These are phyloP conservation scores for Pseudohalonectria lignicola DNA, from an alignment of 2,329 filamentous ascomycete genomes.

Conservation along the genomic window DNA sequence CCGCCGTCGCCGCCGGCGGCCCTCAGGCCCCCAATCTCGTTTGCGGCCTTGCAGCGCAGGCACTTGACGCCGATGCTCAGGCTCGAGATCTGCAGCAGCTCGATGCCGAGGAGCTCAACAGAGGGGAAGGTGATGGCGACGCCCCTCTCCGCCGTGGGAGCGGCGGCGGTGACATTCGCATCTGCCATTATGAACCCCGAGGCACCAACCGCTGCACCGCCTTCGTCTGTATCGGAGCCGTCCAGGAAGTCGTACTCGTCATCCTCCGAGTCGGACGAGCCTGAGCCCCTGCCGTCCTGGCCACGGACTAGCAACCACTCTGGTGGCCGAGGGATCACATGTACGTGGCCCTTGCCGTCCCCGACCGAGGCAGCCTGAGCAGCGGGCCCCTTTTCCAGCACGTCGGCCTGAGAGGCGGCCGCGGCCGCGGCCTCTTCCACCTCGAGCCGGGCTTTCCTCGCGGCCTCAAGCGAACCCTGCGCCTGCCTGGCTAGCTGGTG, in stretches of 20 bases:
- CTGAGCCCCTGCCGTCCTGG: too few relatives aligned
- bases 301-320: too few relatives aligned
- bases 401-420: neutral
- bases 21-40: slow-evolving; percentile 58
- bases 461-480: slow-evolving; percentile 11
- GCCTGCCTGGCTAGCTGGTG: slow-evolving; percentile 52
- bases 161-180: slow-evolving; percentile 9
- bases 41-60: slow-evolving; percentile 62
- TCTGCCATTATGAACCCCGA: slow-evolving; percentile 15
- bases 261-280: slow-evolving; percentile 28
- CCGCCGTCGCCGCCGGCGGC: too few relatives aligned
- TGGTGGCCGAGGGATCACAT: slow-evolving; percentile 63
- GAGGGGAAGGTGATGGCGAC: slow-evolving; percentile 72
- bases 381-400: slow-evolving; percentile 10
- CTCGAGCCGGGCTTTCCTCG: slow-evolving; percentile 9
- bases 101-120: slow-evolving; percentile 66
- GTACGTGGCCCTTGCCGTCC: slow-evolving; percentile 52
- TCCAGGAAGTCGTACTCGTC: slow-evolving; percentile 33
- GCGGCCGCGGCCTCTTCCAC: slow-evolving; percentile 7
- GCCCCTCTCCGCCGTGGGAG: slow-evolving; percentile 46
- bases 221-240: slow-evolving; percentile 26
- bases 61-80: slow-evolving; percentile 67
- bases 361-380: slow-evolving; percentile 13
- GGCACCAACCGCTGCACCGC: slow-evolving; percentile 12
- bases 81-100: slow-evolving; percentile 58